Evolutionary conservation across 202 grass and related monocot species (phyloP).

Genomic region (Panicum hallii): DNA sequence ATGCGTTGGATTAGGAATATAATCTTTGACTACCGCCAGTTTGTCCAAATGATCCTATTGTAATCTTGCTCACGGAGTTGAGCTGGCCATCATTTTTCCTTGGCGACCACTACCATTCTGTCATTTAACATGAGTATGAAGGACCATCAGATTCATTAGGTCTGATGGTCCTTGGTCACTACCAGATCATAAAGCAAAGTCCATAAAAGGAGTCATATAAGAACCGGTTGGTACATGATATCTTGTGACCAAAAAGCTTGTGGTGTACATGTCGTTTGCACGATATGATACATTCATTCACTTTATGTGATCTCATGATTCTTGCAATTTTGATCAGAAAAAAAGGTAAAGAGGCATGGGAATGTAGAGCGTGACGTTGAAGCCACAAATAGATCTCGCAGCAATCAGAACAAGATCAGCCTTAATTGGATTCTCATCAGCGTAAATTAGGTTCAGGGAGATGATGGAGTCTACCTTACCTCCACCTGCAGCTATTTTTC

Average conservation of each 20-base stretch:
- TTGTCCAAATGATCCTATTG: not conserved
- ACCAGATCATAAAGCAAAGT: not conserved
- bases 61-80: slow-evolving; percentile 1
- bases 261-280: not conserved
- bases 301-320: slow-evolving; percentile 18
- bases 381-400: not conserved
- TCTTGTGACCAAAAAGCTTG: not conserved
- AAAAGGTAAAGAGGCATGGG: not conserved
- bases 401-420: not conserved
- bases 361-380: not conserved
- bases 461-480: not conserved
- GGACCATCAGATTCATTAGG: slow-evolving; percentile 1
- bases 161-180: not conserved
- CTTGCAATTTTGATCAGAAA: not conserved
- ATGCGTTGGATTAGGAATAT: not conserved
- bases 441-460: not conserved
- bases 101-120: slow-evolving; percentile 3
- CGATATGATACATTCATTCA: not conserved
- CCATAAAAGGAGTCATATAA: not conserved
- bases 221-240: slow-evolving; percentile 9
- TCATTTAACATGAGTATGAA: slow-evolving; percentile 13
- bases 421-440: not conserved
- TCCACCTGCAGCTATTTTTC: too few relatives aligned
- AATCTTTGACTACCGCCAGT: not conserved
- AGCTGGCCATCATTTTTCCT: slow-evolving; percentile 24